phyloP scores from a whole-genome alignment of 768 basidiomycete species.

The Suillus tomentosus region DNA sequence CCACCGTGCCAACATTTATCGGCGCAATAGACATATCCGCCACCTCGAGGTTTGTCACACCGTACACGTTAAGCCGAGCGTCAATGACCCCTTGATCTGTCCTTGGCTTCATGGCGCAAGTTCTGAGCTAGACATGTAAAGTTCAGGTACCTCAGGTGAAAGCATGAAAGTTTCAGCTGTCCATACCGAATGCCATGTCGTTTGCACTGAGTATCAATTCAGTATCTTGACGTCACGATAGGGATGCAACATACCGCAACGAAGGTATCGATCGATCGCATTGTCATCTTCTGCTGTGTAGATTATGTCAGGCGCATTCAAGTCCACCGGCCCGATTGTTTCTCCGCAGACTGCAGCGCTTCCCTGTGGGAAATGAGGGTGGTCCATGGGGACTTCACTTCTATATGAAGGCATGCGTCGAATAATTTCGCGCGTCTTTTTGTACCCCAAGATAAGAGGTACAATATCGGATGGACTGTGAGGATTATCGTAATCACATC shows the following conservation, averaged over 20 bases:
- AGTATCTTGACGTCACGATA: neutral
- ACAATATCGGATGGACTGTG: constrained; percentile 29
- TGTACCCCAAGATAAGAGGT: constrained; percentile 30
- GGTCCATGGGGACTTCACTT: constrained; percentile 30
- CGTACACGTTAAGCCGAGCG: constrained; percentile 60
- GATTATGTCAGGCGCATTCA: constrained; percentile 32
- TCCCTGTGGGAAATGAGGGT: constrained; percentile 23
- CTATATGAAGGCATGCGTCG: constrained; percentile 45
- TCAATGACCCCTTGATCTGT: constrained; percentile 64
- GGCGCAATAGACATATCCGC: constrained; percentile 49
- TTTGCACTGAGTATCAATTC: constrained; percentile 32
- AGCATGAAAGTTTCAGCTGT: neutral
- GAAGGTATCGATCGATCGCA: constrained; percentile 33
- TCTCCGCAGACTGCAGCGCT: constrained; percentile 31
- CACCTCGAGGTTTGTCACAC: constrained; percentile 57
- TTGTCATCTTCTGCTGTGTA: constrained; percentile 39
- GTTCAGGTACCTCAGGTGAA: constrained; percentile 19
- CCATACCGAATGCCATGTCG: constrained; percentile 49
- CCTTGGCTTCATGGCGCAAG: constrained; percentile 67
- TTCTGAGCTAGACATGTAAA: constrained; percentile 49
- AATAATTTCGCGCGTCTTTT: constrained; percentile 28
- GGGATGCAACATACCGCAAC: constrained; percentile 20
- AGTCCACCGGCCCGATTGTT: constrained; percentile 20
- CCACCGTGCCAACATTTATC: constrained; percentile 34
- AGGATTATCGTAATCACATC: neutral